Base-by-base conservation (phyloP, 2,329 filamentous ascomycete genomes). In the Chaetomium globosum region DNA sequence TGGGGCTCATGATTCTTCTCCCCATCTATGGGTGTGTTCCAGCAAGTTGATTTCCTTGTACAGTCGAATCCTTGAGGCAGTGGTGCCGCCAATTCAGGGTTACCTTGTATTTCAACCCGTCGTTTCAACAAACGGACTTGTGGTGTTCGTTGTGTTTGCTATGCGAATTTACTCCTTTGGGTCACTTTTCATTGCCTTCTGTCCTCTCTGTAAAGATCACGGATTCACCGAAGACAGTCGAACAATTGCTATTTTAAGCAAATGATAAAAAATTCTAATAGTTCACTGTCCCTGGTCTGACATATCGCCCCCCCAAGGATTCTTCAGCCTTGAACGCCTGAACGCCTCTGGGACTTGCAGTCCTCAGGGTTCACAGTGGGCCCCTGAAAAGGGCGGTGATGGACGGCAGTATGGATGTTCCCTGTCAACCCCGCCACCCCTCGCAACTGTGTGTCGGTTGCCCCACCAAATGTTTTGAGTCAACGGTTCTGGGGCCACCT, bases 391-490 rank as follows among this genome's bases (percentile, higher is more conserved):
- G 23, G 59, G 66, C 64, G 66, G 66, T 64, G 46, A n/a, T 33
- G 23, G 21, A 36, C 26, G 66, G 66, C 66, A 66, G 43, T 53
- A 54, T 26, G 21, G 26, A 51, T 33, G 48, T 51, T 58, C 53
- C 53, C 46, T 52, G 51, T 28, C 23, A 26, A 61, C 64, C 64
- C 66, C 66, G 64, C 64, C 57, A 63, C 61, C 58, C 61, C 56
- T 52, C 61, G 55, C 64, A 9, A 55, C 49, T 59, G 61, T 52
- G 57, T 48, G 48, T 48, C 4, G 66, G 31, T n/a, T 61, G 59
- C 65, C 67, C 65, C 64, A 64, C 64, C 61, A 66, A 46, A 28
- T 21, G 49, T 64, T 64, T 57, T 68, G 66, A 66, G 66, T 68
- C 66, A 68, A 66, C 59, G 5, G 23, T 57, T 63, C 21, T 36